Percentiles rank a stretch among this genome's conserved stretches.
Evolutionary conservation across 441 rosid genomes (phyloP).

Genomic region (Dalechampia spathulata): DNA sequence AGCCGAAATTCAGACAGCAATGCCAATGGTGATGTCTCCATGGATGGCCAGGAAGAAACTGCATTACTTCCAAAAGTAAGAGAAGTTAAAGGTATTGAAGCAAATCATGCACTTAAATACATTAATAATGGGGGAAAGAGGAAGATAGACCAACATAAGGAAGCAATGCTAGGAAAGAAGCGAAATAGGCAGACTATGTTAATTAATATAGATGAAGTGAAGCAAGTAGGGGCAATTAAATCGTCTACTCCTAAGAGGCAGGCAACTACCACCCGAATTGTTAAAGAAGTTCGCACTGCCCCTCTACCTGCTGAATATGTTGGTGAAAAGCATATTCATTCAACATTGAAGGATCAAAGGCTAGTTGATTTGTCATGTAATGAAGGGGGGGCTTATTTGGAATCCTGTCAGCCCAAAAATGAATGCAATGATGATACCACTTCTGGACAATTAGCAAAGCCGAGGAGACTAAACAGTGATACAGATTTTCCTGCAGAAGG

Average conservation of each 20-base stretch:
- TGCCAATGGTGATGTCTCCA: conserved; percentile 32
- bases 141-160: conserved; percentile 66
- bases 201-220: too few relatives aligned
- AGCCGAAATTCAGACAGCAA: conserved; percentile 37
- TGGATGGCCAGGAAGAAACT: conserved; percentile 46
- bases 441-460: conserved; percentile 39
- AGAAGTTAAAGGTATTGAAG: conserved; percentile 80
- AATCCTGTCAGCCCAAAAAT: conserved; percentile 42
- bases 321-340: conserved; percentile 44
- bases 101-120: conserved; percentile 58
- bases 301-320: conserved; percentile 40
- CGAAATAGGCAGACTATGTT: too few relatives aligned
- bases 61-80: conserved; percentile 41
- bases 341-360: conserved; percentile 48
- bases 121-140: conserved; percentile 72
- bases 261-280: conserved; percentile 17
- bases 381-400: conserved; percentile 44
- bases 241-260: too few relatives aligned
- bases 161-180: too few relatives aligned
- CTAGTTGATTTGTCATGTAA: conserved; percentile 39
- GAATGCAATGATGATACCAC: conserved; percentile 65
- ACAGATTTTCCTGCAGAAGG: conserved; percentile 50
- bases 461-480: conserved; percentile 56
- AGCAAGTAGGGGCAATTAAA: too few relatives aligned
- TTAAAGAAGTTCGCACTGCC: conserved; percentile 59